A percentile compares a stretch with the other conserved stretches of the same genome.
phyloP scores from a whole-genome alignment of 2,329 filamentous ascomycete species.

The Colletotrichum sp. region DNA sequence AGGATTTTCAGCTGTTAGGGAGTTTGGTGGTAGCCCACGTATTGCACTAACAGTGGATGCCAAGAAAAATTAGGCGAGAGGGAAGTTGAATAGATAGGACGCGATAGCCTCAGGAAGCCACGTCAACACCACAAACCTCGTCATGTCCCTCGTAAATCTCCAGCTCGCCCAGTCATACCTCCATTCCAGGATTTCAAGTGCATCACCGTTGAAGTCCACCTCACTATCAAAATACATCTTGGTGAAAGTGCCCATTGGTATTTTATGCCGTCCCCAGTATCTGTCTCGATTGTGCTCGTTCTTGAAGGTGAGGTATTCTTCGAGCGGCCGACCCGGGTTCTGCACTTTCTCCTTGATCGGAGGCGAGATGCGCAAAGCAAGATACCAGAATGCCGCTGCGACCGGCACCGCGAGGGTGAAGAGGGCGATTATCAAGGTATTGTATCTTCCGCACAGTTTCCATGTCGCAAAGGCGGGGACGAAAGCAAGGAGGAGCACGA shows the following conservation, averaged over 20 bases:
- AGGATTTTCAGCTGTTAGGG: too few species aligned
- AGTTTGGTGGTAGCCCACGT: too few species aligned
- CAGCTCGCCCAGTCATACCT: slow-evolving; percentile 91
- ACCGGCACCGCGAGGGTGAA: slow-evolving; percentile 72
- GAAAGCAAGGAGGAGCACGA: slow-evolving; percentile 67
- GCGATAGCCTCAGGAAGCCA: slow-evolving; percentile 82
- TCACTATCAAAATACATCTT: slow-evolving; percentile 91
- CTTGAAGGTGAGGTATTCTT: slow-evolving; percentile 81
- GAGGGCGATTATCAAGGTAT: slow-evolving; percentile 78
- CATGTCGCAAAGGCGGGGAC: slow-evolving; percentile 77
- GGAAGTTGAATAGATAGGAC: too few species aligned
- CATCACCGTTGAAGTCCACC: slow-evolving; percentile 86
- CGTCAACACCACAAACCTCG: slow-evolving; percentile 78
- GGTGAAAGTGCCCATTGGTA: slow-evolving; percentile 84
- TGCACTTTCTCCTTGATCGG: slow-evolving; percentile 85
- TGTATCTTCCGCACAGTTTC: slow-evolving; percentile 77
- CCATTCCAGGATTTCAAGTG: slow-evolving; percentile 79
- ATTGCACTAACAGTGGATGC: too few species aligned
- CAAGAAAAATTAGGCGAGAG: too few species aligned
- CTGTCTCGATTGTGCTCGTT: slow-evolving; percentile 51
- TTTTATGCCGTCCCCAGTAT: slow-evolving; percentile 73
- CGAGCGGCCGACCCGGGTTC: slow-evolving; percentile 76
- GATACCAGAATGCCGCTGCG: slow-evolving; percentile 75
- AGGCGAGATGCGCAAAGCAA: slow-evolving; percentile 74
- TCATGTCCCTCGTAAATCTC: slow-evolving; percentile 76